phyloP scores from a whole-genome alignment of 495 filamentous ascomycete species.

The Penicillium verhagenii region DNA sequence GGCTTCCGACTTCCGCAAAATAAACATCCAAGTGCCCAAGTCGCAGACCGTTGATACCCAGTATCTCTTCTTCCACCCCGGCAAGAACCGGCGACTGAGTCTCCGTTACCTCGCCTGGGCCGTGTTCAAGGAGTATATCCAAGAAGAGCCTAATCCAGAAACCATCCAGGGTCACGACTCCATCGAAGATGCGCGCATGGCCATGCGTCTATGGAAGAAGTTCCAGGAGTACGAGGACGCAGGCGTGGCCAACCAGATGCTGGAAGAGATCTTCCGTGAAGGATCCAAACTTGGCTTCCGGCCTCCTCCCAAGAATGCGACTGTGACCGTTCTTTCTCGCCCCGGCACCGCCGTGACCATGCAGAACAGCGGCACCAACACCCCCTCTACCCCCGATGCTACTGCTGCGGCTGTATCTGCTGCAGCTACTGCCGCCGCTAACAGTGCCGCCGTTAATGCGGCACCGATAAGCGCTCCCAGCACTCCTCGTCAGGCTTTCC shows the following conservation, averaged over 20 bases:
- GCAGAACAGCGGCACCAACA: constrained; percentile 47
- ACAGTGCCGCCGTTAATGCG: constrained; percentile 3
- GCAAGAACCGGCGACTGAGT: constrained; percentile 70
- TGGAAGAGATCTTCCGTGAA: constrained; percentile 77
- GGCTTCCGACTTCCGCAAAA: constrained; percentile 91
- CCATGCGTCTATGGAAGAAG: constrained; percentile 84
- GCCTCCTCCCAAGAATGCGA: constrained; percentile 54
- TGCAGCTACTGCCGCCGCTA: constrained; percentile 1
- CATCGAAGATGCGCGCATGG: constrained; percentile 89
- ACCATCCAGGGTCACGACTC: constrained; percentile 68
- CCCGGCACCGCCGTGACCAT: constrained; percentile 47
- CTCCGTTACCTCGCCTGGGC: constrained; percentile 86
- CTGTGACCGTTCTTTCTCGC: constrained; percentile 37
- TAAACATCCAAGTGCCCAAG: constrained; percentile 95
- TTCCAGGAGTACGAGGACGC: constrained; percentile 85
- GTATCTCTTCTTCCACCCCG: constrained; percentile 71
- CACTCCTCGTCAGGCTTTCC: constrained; percentile 46
- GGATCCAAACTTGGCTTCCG: constrained; percentile 71
- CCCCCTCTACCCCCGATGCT: constrained; percentile 39
- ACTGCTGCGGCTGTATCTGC: constrained; percentile 12
- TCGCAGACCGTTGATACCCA: constrained; percentile 91
- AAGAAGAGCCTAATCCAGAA: constrained; percentile 61
- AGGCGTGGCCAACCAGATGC: constrained; percentile 69
- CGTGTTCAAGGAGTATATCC: constrained; percentile 87
- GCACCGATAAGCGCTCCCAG: constrained; percentile 37